Evolutionary conservation across 257 asterid species (phyloP), one percentile per base, ranked within the genome.

Genomic region (Buddleja alternifolia): DNA sequence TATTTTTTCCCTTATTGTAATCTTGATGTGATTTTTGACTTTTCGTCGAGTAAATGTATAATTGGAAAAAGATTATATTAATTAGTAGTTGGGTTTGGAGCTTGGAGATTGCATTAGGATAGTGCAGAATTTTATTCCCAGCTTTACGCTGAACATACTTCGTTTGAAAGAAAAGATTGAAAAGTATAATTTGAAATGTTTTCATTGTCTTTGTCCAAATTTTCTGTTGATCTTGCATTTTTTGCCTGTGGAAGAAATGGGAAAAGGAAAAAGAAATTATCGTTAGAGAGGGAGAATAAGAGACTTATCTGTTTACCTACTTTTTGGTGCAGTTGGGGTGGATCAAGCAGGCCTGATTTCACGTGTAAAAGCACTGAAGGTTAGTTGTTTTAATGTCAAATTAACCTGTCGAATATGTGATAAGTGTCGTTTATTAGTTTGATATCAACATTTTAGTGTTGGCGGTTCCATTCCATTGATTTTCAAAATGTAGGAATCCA

Each of bases 351-450:
- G 71, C 98, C 98, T 66, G 98, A 93, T 69, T 93, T 93, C 88
- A 81, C 94, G 14, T 93, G 98, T 78, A 93, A 83, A 82, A 93
- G 94, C 87, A 93, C 98, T 60, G 97, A 87, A 93, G 98, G 98
- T 93, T 51, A 51, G 90, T 75, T 54, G 61, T 39, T 45, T 60
- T 36, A 62, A 37, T 66, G 21, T 58, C 8, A 10, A 53, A 11
- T 16, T 57, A 48, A 7, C 2, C 59, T 29, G 20, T 32, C 7
- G 6, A 40, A 39, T 34, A 11, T 17, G 24, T 20, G 10, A 48
- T 65, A 6, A 10, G 24, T 64, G 16, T 62, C 24, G 23, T 64
- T 58, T 7, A 10, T 29, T 29, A 12, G 4, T 47, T 48, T n/a
- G n/a, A n/a, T n/a, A n/a, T 54, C 24, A 8, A 41, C 20, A 52